Percentiles rank a stretch among this genome's conserved stretches.
These are phyloP conservation scores for Lumnitzera littorea DNA, from an alignment of 345 rosid species.

Conservation along the genomic window DNA sequence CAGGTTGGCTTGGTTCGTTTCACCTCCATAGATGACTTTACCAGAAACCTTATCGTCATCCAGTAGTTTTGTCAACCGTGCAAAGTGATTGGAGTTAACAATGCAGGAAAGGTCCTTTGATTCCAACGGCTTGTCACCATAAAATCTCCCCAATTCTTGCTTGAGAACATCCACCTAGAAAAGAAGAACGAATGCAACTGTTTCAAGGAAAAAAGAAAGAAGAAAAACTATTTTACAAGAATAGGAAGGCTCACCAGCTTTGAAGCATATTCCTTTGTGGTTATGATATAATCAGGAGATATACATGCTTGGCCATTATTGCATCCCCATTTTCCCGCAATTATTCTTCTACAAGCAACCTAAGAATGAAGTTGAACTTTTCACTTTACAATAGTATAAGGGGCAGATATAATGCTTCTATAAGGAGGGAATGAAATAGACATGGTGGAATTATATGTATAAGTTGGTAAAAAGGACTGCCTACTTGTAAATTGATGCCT, in stretches of 20 bases:
- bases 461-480: background rate
- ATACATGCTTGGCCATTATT: constrained; percentile 93
- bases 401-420: background rate
- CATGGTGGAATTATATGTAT: too few relatives aligned
- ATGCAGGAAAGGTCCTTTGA: constrained; percentile 82
- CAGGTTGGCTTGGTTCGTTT: constrained; percentile 60
- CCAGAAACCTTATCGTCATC: constrained; percentile 83
- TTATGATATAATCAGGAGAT: constrained; percentile 78
- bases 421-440: too few relatives aligned
- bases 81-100: constrained; percentile 73
- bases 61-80: constrained; percentile 60
- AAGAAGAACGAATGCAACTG: constrained; percentile 2
- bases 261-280: constrained; percentile 61
- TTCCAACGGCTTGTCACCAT: constrained; percentile 67
- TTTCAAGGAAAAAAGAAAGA: background rate
- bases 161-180: constrained; percentile 57
- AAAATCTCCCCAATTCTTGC: constrained; percentile 56
- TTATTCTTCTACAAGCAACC: constrained; percentile 76
- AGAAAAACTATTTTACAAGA: background rate
- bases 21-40: constrained; percentile 76
- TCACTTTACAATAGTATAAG: too few relatives aligned
- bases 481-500: constrained; percentile 56
- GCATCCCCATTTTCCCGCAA: constrained; percentile 84
- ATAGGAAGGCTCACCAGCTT: constrained; percentile 50
- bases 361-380: constrained; percentile 15